Evolutionary conservation across 805 yeast genomes (phyloP).

Genomic region (Kluyveromyces dobzhanskii): DNA sequence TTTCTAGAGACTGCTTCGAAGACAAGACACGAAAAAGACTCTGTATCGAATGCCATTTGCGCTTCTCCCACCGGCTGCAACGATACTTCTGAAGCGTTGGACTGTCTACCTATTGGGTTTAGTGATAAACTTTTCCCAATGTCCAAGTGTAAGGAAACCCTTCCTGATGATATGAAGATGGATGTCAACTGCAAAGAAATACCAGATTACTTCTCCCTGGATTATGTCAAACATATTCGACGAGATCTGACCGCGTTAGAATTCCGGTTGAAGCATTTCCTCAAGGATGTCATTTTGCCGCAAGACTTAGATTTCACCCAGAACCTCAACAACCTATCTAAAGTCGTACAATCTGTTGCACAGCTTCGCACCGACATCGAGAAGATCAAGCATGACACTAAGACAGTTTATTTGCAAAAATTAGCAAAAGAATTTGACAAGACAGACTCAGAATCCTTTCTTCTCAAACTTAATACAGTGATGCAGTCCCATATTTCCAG

Average conservation of each 20-base stretch:
- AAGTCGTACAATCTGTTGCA: slow-evolving; percentile 19
- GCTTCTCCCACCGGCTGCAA: background rate
- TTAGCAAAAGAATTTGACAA: slow-evolving; percentile 24
- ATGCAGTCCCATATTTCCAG: slow-evolving; percentile 15
- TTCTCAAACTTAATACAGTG: slow-evolving; percentile 9
- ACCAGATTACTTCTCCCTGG: slow-evolving; percentile 1
- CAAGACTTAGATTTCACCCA: slow-evolving; percentile 25
- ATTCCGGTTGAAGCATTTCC: slow-evolving; percentile 13
- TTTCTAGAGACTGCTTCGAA: slow-evolving; percentile 2
- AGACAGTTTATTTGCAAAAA: slow-evolving; percentile 20
- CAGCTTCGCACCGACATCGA: slow-evolving; percentile 20
- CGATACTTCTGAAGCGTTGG: background rate
- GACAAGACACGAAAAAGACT: background rate
- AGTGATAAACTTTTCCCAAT: background rate
- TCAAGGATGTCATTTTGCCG: slow-evolving; percentile 17
- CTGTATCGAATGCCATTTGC: background rate
- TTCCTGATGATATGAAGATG: background rate
- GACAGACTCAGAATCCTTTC: slow-evolving; percentile 22
- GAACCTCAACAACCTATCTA: slow-evolving; percentile 20
- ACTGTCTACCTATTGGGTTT: background rate
- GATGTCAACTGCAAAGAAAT: background rate
- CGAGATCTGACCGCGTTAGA: slow-evolving; percentile 20
- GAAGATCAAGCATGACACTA: slow-evolving; percentile 23
- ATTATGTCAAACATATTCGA: slow-evolving; percentile 9
- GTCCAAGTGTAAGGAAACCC: background rate